Conservation (phyloP, 192 early-diverging fungal species). For the Paraglomus brasilianum region DNA sequence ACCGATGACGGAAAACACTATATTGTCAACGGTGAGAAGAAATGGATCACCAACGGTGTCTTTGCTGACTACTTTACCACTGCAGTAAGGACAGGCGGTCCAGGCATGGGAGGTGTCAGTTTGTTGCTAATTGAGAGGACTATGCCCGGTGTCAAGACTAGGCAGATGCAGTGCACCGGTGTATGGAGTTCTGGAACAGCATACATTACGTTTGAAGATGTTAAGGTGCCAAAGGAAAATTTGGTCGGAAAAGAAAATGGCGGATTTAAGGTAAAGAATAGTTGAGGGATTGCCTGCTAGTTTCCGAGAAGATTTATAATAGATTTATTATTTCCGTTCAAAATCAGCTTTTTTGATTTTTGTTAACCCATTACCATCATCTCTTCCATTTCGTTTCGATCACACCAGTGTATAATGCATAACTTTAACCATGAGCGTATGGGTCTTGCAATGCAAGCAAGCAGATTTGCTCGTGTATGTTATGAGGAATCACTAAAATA, state of each 20-base stretch:
- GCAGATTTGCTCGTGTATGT: conserved; percentile 83
- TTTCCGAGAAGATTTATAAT: too few species aligned
- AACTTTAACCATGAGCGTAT: conserved; percentile 84
- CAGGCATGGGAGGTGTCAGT: conserved; percentile 76
- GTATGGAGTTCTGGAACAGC: conserved; percentile 81
- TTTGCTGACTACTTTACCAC: conserved; percentile 85
- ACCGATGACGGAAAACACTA: conserved; percentile 67
- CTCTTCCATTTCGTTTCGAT: too few species aligned
- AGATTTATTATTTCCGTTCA: too few species aligned
- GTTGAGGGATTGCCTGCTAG: too few species aligned
- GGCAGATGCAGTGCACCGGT: conserved; percentile 82
- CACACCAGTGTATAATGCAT: conserved; percentile 62
- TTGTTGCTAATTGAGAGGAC: conserved; percentile 69
- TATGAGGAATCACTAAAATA: conserved; percentile 81
- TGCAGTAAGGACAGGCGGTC: conserved; percentile 74
- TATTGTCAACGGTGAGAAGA: conserved; percentile 84
- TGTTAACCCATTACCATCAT: too few species aligned
- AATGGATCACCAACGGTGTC: conserved; percentile 82
- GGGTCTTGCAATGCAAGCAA: conserved; percentile 83
- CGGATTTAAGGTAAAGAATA: conserved; percentile 67
- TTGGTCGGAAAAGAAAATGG: conserved; percentile 83
- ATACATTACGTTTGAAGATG: conserved; percentile 81
- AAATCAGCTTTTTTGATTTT: conserved; percentile 22
- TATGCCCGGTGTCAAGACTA: conserved; percentile 73
- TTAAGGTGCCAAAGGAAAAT: conserved; percentile 82